Percentiles rank a stretch among this genome's conserved stretches.
These are phyloP conservation scores for Saksenaea vasiformis DNA, from an alignment of 371 early-diverging fungal genomes.

Conservation along the genomic window DNA sequence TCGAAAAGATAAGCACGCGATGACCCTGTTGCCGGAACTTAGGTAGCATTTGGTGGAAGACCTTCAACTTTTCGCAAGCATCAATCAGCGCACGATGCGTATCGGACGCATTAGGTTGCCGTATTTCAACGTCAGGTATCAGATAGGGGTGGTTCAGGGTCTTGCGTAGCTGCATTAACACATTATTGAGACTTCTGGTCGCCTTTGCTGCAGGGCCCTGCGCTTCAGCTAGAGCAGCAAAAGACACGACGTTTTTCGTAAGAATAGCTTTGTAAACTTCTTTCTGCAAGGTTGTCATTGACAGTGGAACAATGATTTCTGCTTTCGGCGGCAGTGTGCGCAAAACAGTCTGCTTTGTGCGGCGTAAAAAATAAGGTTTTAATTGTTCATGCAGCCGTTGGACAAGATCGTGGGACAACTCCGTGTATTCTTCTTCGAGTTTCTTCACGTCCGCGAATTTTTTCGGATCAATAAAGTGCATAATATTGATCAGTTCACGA, in stretches of 20 bases:
- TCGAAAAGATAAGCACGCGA: slow-evolving; percentile 75
- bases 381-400: slow-evolving; percentile 47
- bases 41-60: slow-evolving; percentile 68
- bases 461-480: slow-evolving; percentile 75
- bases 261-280: slow-evolving; percentile 81
- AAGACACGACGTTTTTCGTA: slow-evolving; percentile 45
- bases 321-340: slow-evolving; percentile 87
- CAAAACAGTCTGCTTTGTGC: slow-evolving; percentile 88
- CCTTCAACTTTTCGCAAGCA: slow-evolving; percentile 68
- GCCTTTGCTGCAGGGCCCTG: slow-evolving; percentile 34
- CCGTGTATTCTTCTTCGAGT: slow-evolving; percentile 58
- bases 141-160: slow-evolving; percentile 80
- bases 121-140: slow-evolving; percentile 52
- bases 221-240: slow-evolving; percentile 24
- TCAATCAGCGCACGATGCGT: slow-evolving; percentile 60
- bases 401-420: slow-evolving; percentile 42
- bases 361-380: slow-evolving; percentile 87
- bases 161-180: slow-evolving; percentile 74
- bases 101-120: slow-evolving; percentile 30
- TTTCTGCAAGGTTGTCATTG: slow-evolving; percentile 78
- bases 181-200: slow-evolving; percentile 37
- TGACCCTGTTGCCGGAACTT: slow-evolving; percentile 61
- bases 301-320: slow-evolving; percentile 84
- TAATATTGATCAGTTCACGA: slow-evolving; percentile 69
- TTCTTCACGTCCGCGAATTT: slow-evolving; percentile 47